Conservation (phyloP, 2,329 filamentous ascomycete genomes). For the Aspergillus costaricaensis region DNA sequence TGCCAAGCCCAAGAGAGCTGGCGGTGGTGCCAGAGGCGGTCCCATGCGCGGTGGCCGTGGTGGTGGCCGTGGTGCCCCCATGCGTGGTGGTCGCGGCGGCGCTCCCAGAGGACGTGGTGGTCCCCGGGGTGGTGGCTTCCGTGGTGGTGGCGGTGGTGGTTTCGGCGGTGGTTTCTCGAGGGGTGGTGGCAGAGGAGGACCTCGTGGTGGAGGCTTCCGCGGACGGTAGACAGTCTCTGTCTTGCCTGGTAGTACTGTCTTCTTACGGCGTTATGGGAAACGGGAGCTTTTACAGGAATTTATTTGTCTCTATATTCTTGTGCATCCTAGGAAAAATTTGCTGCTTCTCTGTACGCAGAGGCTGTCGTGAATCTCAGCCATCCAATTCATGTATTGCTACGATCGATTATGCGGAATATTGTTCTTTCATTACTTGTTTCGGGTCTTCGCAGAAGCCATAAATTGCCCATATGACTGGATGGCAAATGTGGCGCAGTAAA, state of each 20-base stretch:
- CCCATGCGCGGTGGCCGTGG: constrained; percentile 44
- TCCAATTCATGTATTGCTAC: constrained; percentile 26
- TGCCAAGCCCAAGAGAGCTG: constrained; percentile 69
- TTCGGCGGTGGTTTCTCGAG: constrained; percentile 42
- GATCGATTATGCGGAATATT: constrained; percentile 8
- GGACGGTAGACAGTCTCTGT: constrained; percentile 29
- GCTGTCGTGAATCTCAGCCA: constrained; percentile 36
- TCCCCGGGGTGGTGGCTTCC: constrained; percentile 49
- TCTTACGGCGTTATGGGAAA: constrained; percentile 48
- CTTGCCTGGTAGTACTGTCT: constrained; percentile 36
- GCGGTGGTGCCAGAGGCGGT: constrained; percentile 58
- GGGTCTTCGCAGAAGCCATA: background rate
- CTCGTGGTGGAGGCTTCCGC: constrained; percentile 32
- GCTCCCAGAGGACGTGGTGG: constrained; percentile 58
- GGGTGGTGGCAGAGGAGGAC: constrained; percentile 33
- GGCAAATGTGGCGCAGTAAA: background rate
- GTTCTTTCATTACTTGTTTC: background rate
- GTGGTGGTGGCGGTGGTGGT: constrained; percentile 47
- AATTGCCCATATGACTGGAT: background rate
- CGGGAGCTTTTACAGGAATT: constrained; percentile 43
- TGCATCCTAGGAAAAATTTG: constrained; percentile 38
- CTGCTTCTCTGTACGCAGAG: constrained; percentile 30
- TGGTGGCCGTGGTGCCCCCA: constrained; percentile 42
- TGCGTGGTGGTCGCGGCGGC: constrained; percentile 49
- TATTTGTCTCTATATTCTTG: constrained; percentile 38